These are phyloP conservation scores for Scutellaria baicalensis DNA, from an alignment of 257 asterid genomes.

Conservation along the genomic window DNA sequence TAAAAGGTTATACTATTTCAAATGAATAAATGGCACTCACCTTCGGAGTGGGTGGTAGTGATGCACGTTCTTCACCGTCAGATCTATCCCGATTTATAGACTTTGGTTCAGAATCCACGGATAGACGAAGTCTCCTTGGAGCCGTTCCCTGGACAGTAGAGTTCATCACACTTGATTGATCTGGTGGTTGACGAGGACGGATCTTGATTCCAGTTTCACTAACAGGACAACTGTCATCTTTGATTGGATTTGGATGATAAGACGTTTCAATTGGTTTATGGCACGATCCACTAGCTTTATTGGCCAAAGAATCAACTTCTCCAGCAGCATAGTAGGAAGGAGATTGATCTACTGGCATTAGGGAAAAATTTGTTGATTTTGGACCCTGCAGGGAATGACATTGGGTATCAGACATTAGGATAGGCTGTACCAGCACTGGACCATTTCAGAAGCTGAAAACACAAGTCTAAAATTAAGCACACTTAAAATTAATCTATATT, in stretches of 20 bases:
- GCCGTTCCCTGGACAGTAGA: constrained; percentile 47
- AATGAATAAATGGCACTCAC: constrained; percentile 18
- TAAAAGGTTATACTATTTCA: not conserved
- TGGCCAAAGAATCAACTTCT: constrained; percentile 22
- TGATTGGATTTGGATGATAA: constrained; percentile 7
- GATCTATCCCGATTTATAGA: not conserved
- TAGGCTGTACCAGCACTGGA: not conserved
- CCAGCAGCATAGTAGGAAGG: constrained; percentile 17
- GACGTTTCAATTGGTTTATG: constrained; percentile 12
- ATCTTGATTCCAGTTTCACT: constrained; percentile 43
- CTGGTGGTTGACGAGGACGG: constrained; percentile 28
- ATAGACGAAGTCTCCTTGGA: constrained; percentile 42
- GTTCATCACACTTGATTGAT: constrained; percentile 9
- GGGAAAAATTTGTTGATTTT: constrained; percentile 7
- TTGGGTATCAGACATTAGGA: constrained; percentile 3
- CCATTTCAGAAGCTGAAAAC: not conserved
- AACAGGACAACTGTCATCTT: constrained; percentile 18
- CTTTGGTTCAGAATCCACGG: constrained; percentile 1
- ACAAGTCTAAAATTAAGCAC: not conserved
- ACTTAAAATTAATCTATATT: too few relatives aligned
- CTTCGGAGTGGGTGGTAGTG: constrained; percentile 10
- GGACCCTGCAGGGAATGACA: constrained; percentile 27
- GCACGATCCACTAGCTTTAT: constrained; percentile 5
- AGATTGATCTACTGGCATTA: constrained; percentile 13
- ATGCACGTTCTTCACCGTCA: constrained; percentile 10